Evolutionary conservation across 352 stramenopile species (phyloP).

Genomic region (Elongisporangium prolatum): DNA sequence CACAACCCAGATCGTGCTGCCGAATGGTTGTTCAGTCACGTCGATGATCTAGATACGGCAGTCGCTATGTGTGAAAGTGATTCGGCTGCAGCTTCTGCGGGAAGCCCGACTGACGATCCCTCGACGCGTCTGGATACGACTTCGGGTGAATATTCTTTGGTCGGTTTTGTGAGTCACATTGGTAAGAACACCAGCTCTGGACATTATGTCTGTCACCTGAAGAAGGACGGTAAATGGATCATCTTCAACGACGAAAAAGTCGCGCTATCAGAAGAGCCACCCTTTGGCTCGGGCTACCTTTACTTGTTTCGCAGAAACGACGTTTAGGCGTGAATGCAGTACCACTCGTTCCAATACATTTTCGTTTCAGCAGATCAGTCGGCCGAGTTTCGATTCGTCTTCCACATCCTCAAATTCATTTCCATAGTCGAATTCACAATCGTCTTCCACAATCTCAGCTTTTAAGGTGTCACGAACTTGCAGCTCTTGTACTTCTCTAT

Average conservation of each 20-base stretch:
- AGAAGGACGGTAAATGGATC: slow-evolving; percentile 95
- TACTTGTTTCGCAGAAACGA: slow-evolving; percentile 91
- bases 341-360: slow-evolving; percentile 2
- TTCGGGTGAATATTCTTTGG: slow-evolving; percentile 88
- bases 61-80: slow-evolving; percentile 82
- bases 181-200: slow-evolving; percentile 97
- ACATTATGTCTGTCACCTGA: slow-evolving; percentile 98
- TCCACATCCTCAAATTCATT: slow-evolving; percentile 82
- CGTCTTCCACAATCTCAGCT: slow-evolving; percentile 20
- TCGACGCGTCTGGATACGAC: slow-evolving; percentile 57
- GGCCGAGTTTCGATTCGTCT: slow-evolving; percentile 53
- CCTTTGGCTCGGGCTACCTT: slow-evolving; percentile 93
- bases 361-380: slow-evolving; percentile 38
- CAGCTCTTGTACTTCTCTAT: slow-evolving; percentile 6
- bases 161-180: slow-evolving; percentile 98
- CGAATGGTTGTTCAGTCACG: slow-evolving; percentile 98
- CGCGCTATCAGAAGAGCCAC: slow-evolving; percentile 91
- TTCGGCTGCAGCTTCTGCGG: slow-evolving; percentile 9
- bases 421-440: slow-evolving; percentile 59
- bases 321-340: slow-evolving; percentile 13
- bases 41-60: slow-evolving; percentile 92
- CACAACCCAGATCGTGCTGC: slow-evolving; percentile 91
- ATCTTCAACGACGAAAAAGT: slow-evolving; percentile 99
- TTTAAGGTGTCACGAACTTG: slow-evolving; percentile 4
- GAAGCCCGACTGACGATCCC: slow-evolving; percentile 6